Percentiles rank a stretch among this genome's conserved stretches.
Evolutionary conservation across 2,329 filamentous ascomycete species (phyloP).

Genomic region (Biscogniauxia sp.): DNA sequence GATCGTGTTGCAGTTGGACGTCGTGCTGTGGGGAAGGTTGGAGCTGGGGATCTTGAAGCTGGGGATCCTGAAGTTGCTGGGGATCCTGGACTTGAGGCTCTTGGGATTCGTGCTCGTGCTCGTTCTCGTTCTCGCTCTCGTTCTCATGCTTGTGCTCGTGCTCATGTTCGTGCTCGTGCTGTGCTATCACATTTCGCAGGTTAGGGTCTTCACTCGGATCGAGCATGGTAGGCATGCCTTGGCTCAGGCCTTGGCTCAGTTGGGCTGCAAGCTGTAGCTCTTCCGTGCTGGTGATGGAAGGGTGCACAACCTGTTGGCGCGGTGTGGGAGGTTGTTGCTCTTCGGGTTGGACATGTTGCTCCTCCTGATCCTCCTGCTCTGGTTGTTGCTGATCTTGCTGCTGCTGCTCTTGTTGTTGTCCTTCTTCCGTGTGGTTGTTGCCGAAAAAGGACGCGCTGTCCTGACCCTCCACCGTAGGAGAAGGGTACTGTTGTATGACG

Average conservation of each 20-base stretch:
- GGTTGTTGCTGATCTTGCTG: slow-evolving; percentile 27
- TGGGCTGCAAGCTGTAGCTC: slow-evolving; percentile 59
- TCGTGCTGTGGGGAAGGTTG: slow-evolving; percentile 8
- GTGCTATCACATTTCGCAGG: slow-evolving; percentile 44
- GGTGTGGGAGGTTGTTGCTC: slow-evolving; percentile 34
- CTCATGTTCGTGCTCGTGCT: slow-evolving; percentile 27
- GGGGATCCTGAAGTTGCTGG: slow-evolving; percentile 2
- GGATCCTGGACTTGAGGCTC: slow-evolving; percentile 4
- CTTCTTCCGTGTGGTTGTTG: slow-evolving; percentile 20
- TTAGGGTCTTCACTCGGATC: slow-evolving; percentile 44
- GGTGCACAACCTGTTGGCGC: slow-evolving; percentile 41
- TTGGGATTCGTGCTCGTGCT: background rate
- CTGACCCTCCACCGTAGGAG: slow-evolving; percentile 43
- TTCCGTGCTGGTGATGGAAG: slow-evolving; percentile 45
- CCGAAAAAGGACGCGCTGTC: slow-evolving; percentile 44
- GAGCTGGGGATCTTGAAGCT: slow-evolving; percentile 7
- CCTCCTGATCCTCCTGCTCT: slow-evolving; percentile 23
- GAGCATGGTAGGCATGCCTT: slow-evolving; percentile 47
- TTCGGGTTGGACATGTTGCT: slow-evolving; percentile 28
- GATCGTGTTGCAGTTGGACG: slow-evolving; percentile 9
- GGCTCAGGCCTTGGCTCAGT: slow-evolving; percentile 53
- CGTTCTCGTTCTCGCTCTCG: no score
- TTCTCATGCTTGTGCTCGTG: slow-evolving; percentile 8
- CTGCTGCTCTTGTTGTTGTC: slow-evolving; percentile 26
- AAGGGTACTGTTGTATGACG: slow-evolving; percentile 44